phyloP scores from a whole-genome alignment of 2,329 filamentous ascomycete genomes.

The Calonectria crousiana region DNA sequence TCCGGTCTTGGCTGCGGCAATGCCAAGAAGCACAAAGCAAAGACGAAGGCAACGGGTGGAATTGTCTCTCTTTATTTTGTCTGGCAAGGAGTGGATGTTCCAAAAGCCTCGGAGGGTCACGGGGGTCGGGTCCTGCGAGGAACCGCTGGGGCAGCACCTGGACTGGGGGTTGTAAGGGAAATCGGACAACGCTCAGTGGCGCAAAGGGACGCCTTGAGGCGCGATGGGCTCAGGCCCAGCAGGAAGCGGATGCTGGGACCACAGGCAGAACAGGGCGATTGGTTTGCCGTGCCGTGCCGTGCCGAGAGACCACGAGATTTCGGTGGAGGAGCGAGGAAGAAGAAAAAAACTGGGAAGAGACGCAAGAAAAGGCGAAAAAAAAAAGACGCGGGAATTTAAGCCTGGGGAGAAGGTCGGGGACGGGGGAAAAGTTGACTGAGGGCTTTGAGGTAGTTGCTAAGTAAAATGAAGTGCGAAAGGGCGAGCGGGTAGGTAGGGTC shows the following conservation, averaged over 20 bases:
- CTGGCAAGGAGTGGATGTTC: neutral
- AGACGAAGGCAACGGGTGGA: neutral
- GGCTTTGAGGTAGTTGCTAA: constrained; percentile 40
- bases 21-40: neutral
- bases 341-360: constrained; percentile 2
- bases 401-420: constrained; percentile 33
- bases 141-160: constrained; percentile 19
- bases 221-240: constrained; percentile 40
- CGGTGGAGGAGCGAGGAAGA: constrained; percentile 19
- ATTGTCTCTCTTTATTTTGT: constrained; percentile 10
- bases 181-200: constrained; percentile 36
- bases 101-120: neutral
- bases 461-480: constrained; percentile 26
- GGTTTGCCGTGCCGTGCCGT: constrained; percentile 32
- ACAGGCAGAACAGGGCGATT: constrained; percentile 30
- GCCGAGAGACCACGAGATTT: constrained; percentile 30
- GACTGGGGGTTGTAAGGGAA: constrained; percentile 15
- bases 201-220: constrained; percentile 38
- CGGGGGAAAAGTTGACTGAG: constrained; percentile 40
- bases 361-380: constrained; percentile 21
- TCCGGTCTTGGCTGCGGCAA: constrained; percentile 6
- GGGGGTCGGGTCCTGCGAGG: neutral
- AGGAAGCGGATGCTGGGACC: constrained; percentile 30
- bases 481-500: constrained; percentile 22
- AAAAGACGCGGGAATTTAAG: constrained; percentile 45